These are phyloP conservation scores for Megacollybia marginata DNA, from an alignment of 768 basidiomycete species.

Conservation along the genomic window DNA sequence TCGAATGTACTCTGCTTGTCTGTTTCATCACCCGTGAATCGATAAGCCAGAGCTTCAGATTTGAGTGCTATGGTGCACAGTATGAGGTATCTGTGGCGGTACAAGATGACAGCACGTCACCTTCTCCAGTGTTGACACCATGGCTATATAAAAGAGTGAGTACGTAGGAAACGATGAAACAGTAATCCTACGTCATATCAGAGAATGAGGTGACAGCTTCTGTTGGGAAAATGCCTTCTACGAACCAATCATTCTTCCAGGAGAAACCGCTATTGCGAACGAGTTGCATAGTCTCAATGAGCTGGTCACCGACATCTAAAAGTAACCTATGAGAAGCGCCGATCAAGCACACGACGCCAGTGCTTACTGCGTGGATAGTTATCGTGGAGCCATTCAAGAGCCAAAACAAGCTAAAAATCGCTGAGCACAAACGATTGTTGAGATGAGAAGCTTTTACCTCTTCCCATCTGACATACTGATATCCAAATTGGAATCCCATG, in stretches of 20 bases:
- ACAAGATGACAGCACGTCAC: no score
- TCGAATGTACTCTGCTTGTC: slow-evolving; percentile 32
- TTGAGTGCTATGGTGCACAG: slow-evolving; percentile 17
- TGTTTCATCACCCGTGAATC: slow-evolving; percentile 30
- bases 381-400: slow-evolving; percentile 33
- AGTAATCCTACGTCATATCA: slow-evolving; percentile 23
- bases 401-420: slow-evolving; percentile 23
- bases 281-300: slow-evolving; percentile 35
- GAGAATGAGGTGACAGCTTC: slow-evolving; percentile 18
- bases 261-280: slow-evolving; percentile 30
- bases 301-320: slow-evolving; percentile 24
- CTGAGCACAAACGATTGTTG: not conserved
- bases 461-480: slow-evolving; percentile 36
- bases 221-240: slow-evolving; percentile 26
- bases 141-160: slow-evolving; percentile 17
- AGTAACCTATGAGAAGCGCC: not conserved
- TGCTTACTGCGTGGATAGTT: slow-evolving; percentile 27
- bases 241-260: slow-evolving; percentile 36
- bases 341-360: not conserved
- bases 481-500: slow-evolving; percentile 34
- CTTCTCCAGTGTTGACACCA: slow-evolving; percentile 34
- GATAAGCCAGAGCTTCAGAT: slow-evolving; percentile 34
- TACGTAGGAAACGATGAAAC: not conserved
- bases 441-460: slow-evolving; percentile 17
- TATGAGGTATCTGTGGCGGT: not conserved